A percentile compares a stretch with the other conserved stretches of the same genome.
These are phyloP conservation scores for Insectozyma bohioensis DNA, from an alignment of 1,139 yeast species.

Conservation along the genomic window DNA sequence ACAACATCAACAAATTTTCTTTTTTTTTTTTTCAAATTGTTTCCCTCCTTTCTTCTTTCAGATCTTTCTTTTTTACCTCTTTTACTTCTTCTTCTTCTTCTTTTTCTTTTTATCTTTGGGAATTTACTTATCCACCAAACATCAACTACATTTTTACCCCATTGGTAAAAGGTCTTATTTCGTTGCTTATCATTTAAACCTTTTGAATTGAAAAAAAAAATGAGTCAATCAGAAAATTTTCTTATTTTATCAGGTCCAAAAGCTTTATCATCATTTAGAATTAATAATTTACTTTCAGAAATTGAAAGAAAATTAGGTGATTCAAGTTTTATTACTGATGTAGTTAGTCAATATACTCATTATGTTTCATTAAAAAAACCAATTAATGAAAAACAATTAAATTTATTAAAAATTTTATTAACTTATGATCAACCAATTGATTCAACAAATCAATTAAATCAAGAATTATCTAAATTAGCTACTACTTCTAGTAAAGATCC, in stretches of 20 bases:
- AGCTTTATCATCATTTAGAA: conserved; percentile 86
- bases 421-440: conserved; percentile 75
- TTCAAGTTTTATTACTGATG: conserved; percentile 57
- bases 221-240: conserved; percentile 23
- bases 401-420: conserved; percentile 62
- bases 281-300: conserved; percentile 67
- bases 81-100: conserved; percentile 1
- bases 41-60: no score
- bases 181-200: no score
- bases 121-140: no score
- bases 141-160: no score
- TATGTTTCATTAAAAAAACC: conserved; percentile 61
- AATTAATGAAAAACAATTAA: conserved; percentile 35
- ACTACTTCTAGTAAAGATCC: conserved; percentile 27
- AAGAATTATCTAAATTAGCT: conserved; percentile 39
- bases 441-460: conserved; percentile 45
- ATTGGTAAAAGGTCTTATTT: no score
- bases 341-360: conserved; percentile 78
- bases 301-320: conserved; percentile 70
- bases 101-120: conserved; percentile 2
- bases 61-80: conserved; percentile 1
- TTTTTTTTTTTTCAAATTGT: no score
- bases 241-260: conserved; percentile 84
- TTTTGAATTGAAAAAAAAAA: conserved; percentile 3
- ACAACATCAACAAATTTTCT: no score